A percentile compares a stretch with the other conserved stretches of the same genome.
Evolutionary conservation across 768 basidiomycete species (phyloP).

Genomic region (Cystobasidium ongulense): DNA sequence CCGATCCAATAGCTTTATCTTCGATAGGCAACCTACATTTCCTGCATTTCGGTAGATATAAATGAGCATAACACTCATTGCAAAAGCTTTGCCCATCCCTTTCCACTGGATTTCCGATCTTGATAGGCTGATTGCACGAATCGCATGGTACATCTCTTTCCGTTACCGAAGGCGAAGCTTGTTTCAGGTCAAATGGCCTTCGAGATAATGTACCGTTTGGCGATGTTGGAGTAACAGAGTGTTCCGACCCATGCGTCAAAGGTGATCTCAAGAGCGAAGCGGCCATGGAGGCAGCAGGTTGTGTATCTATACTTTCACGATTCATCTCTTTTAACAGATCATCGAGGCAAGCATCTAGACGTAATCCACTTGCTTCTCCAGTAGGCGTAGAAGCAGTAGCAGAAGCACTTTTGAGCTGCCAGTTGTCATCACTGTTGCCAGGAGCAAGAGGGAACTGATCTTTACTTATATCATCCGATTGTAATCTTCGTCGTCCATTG

Average conservation of each 20-base stretch:
- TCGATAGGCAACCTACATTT: constrained; percentile 39
- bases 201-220: background rate
- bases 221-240: background rate
- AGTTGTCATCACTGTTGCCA: background rate
- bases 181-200: background rate
- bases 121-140: background rate
- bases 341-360: constrained; percentile 17
- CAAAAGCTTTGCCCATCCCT: constrained; percentile 39
- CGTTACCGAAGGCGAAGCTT: background rate
- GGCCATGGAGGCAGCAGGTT: background rate
- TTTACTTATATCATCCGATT: too few species aligned
- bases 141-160: background rate
- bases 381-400: background rate
- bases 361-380: background rate
- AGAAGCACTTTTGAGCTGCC: background rate
- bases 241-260: background rate
- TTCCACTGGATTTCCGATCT: background rate
- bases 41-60: constrained; percentile 41
- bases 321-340: constrained; percentile 25
- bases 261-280: background rate
- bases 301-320: constrained; percentile 4
- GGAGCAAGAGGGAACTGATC: background rate
- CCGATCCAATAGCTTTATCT: constrained; percentile 38
- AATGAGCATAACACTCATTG: constrained; percentile 37
- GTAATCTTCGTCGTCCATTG: background rate